Percentiles rank a stretch among this genome's conserved stretches.
These are phyloP conservation scores for Blastobotrys apis DNA, from an alignment of 1,139 yeast species.

Conservation along the genomic window DNA sequence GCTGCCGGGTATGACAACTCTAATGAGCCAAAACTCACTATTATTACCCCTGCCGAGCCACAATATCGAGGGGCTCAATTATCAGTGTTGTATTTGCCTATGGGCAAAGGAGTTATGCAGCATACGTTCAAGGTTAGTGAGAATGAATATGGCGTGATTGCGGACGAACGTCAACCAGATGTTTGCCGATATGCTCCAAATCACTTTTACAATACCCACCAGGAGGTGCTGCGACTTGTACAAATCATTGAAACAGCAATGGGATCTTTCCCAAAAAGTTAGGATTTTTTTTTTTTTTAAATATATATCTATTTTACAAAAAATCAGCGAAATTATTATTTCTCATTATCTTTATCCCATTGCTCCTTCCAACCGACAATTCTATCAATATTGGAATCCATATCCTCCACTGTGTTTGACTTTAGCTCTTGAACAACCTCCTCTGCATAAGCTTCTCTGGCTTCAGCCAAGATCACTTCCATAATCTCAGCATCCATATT, in stretches of 20 bases:
- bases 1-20: conserved; percentile 21
- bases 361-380: conserved; percentile 65
- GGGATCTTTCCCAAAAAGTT: not conserved
- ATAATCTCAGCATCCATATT: conserved; percentile 95
- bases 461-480: conserved; percentile 88
- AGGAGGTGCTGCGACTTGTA: conserved; percentile 53
- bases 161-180: conserved; percentile 86
- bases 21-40: conserved; percentile 49
- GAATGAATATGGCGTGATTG: conserved; percentile 54
- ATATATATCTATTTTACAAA: no score
- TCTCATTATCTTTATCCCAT: conserved; percentile 47
- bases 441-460: conserved; percentile 71
- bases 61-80: conserved; percentile 75
- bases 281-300: no score
- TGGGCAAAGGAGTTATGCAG: conserved; percentile 56
- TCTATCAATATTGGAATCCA: conserved; percentile 76
- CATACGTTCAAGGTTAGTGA: conserved; percentile 40
- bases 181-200: conserved; percentile 82
- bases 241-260: conserved; percentile 38
- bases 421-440: conserved; percentile 76
- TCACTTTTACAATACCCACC: conserved; percentile 75
- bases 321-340: not conserved
- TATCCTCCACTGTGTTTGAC: conserved; percentile 68
- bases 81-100: conserved; percentile 63
- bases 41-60: conserved; percentile 64